Conservation (phyloP, 148 eudicot genomes). For the Salicornia ramosissima region DNA sequence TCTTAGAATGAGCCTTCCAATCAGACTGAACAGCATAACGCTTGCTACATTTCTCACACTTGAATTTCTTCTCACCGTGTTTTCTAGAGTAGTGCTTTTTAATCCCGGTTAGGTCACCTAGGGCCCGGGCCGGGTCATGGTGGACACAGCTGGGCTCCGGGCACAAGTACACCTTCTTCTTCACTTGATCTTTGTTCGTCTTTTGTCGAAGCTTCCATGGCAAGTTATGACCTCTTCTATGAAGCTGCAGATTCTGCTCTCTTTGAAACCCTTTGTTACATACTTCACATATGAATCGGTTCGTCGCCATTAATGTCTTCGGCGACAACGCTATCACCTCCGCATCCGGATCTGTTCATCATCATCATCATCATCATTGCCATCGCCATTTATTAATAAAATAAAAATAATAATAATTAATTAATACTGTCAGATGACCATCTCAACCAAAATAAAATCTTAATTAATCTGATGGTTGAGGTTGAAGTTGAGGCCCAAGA, state of each 20-base stretch:
- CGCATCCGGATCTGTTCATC: conserved; percentile 42
- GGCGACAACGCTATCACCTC: conserved; percentile 48
- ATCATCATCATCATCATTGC: not conserved
- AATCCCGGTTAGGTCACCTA: conserved; percentile 49
- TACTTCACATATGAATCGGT: conserved; percentile 44
- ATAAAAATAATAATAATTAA: too few relatives aligned
- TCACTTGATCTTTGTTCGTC: conserved; percentile 33
- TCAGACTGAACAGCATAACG: conserved; percentile 49
- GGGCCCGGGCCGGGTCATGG: conserved; percentile 42
- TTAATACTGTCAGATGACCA: too few relatives aligned
- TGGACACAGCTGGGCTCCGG: conserved; percentile 46
- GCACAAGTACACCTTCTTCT: conserved; percentile 45
- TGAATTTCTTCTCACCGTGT: conserved; percentile 48
- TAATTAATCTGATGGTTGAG: not conserved
- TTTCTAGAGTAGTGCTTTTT: conserved; percentile 47
- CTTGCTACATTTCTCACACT: conserved; percentile 45
- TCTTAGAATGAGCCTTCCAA: conserved; percentile 50
- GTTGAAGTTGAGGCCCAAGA: too few relatives aligned
- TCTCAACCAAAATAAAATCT: too few relatives aligned
- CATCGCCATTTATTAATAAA: not conserved
- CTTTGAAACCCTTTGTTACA: conserved; percentile 53
- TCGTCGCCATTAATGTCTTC: conserved; percentile 46
- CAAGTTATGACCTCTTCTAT: conserved; percentile 49
- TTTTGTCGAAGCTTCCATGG: conserved; percentile 49
- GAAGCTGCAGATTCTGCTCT: conserved; percentile 48